phyloP scores from a whole-genome alignment of 768 basidiomycete species.

The Guyanaporus albipodus region DNA sequence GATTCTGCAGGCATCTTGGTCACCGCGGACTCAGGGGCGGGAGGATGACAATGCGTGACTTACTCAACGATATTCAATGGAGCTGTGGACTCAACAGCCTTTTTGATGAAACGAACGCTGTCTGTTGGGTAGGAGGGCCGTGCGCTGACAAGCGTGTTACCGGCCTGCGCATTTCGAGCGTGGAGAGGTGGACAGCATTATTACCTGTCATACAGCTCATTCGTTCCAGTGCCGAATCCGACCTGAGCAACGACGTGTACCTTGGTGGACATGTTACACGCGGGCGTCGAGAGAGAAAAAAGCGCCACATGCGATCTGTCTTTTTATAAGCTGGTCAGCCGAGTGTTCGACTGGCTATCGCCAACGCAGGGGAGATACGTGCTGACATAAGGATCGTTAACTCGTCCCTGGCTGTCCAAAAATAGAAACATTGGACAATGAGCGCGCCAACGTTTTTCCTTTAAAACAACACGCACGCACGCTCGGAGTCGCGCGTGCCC shows the following conservation, averaged over 20 bases:
- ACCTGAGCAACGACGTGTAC: constrained; percentile 65
- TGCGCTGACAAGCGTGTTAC: constrained; percentile 40
- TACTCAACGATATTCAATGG: constrained; percentile 70
- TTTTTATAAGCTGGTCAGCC: too few relatives aligned
- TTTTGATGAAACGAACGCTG: constrained; percentile 59
- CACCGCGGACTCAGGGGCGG: neutral
- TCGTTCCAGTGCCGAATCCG: constrained; percentile 80
- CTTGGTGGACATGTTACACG: constrained; percentile 33
- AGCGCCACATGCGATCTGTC: too few relatives aligned
- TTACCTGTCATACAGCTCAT: constrained; percentile 64
- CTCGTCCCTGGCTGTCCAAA: too few relatives aligned
- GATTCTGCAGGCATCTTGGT: constrained; percentile 43
- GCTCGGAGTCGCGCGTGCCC: too few relatives aligned
- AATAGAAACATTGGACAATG: too few relatives aligned
- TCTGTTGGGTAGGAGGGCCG: constrained; percentile 78
- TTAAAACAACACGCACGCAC: too few relatives aligned
- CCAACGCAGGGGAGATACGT: too few relatives aligned
- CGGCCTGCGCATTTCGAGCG: neutral
- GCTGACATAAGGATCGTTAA: too few relatives aligned
- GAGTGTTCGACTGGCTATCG: too few relatives aligned
- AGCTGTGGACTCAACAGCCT: constrained; percentile 34
- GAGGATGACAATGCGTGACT: constrained; percentile 16
- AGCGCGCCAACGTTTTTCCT: too few relatives aligned
- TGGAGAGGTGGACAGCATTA: too few relatives aligned
- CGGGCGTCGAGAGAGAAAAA: too few relatives aligned